These are phyloP conservation scores for Tricholoma bakamatsutake DNA, from an alignment of 768 basidiomycete species.

Conservation along the genomic window DNA sequence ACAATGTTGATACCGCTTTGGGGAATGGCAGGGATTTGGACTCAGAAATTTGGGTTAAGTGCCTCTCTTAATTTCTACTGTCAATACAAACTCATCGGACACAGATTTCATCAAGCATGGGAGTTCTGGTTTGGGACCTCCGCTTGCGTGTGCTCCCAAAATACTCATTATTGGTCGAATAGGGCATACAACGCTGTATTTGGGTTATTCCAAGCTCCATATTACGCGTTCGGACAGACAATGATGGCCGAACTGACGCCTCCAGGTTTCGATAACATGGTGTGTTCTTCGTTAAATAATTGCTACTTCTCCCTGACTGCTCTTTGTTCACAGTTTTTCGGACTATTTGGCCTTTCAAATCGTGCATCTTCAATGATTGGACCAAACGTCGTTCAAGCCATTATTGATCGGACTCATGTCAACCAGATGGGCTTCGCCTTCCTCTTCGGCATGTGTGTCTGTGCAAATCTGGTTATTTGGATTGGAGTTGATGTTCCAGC, in stretches of 20 bases:
- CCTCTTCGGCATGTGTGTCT: slow-evolving; percentile 63
- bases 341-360: slow-evolving; percentile 79
- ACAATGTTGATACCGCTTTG: slow-evolving; percentile 77
- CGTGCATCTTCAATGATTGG: slow-evolving; percentile 85
- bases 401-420: slow-evolving; percentile 63
- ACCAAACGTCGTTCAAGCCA: slow-evolving; percentile 79
- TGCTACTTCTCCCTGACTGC: background rate
- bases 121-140: slow-evolving; percentile 65
- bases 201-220: slow-evolving; percentile 81
- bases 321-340: slow-evolving; percentile 58
- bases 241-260: slow-evolving; percentile 90
- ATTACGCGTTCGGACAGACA: slow-evolving; percentile 81
- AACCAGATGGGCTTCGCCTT: slow-evolving; percentile 87
- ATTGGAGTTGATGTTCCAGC: slow-evolving; percentile 61
- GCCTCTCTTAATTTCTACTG: background rate
- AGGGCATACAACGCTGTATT: slow-evolving; percentile 76
- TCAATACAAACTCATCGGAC: background rate
- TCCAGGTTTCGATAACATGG: slow-evolving; percentile 81
- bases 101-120: slow-evolving; percentile 73
- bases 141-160: too few species aligned
- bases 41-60: slow-evolving; percentile 61
- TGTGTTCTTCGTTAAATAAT: background rate
- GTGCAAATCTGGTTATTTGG: slow-evolving; percentile 73
- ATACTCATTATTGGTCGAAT: background rate
- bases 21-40: slow-evolving; percentile 88